These are phyloP conservation scores for Hordeum pubiflorum DNA, from an alignment of 202 grass and related monocot genomes.

Conservation along the genomic window DNA sequence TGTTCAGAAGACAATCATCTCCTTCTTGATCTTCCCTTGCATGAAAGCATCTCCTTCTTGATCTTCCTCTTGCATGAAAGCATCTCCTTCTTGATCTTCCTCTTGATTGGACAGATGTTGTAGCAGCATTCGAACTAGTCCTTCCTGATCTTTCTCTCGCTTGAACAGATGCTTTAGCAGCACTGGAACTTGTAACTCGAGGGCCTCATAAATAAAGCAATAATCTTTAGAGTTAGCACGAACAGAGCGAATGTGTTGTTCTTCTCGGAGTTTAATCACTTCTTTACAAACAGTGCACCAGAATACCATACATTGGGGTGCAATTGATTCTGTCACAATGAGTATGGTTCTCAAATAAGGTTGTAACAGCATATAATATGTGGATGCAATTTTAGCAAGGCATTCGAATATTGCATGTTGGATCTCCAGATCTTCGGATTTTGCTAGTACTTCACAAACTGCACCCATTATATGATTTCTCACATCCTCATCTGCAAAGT, in stretches of 20 bases:
- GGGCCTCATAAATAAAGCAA: background rate
- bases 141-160: too few relatives aligned
- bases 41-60: too few relatives aligned
- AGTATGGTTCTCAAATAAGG: constrained; percentile 57
- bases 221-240: background rate
- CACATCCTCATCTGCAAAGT: constrained; percentile 67
- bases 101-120: too few relatives aligned
- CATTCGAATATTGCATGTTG: constrained; percentile 20
- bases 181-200: background rate
- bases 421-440: constrained; percentile 49
- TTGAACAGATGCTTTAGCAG: background rate
- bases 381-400: constrained; percentile 57
- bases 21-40: background rate
- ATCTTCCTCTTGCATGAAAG: too few relatives aligned
- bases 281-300: constrained; percentile 49
- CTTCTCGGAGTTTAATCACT: background rate
- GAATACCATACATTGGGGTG: background rate
- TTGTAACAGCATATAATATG: constrained; percentile 50
- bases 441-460: constrained; percentile 47
- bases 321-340: constrained; percentile 22
- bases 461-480: constrained; percentile 72
- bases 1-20: background rate
- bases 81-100: too few relatives aligned
- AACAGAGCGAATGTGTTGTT: background rate
- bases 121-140: too few relatives aligned